These are phyloP conservation scores for Myrica gale DNA, from an alignment of 306 rosid species.

Conservation along the genomic window DNA sequence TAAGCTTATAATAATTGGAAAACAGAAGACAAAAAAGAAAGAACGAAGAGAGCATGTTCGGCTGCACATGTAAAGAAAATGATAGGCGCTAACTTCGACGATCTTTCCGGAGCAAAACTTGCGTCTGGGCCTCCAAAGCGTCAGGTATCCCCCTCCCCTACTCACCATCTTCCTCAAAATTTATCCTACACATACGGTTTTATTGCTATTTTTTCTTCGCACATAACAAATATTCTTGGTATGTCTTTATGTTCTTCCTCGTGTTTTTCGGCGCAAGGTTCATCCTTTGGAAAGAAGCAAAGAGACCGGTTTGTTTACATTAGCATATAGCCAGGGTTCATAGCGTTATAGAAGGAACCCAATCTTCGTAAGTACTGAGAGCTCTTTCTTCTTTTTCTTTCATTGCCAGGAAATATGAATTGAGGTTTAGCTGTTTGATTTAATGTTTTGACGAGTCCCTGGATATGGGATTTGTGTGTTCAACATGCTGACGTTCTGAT, in stretches of 20 bases:
- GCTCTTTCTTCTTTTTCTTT: not conserved
- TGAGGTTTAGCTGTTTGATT: constrained; percentile 23
- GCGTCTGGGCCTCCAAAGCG: constrained; percentile 21
- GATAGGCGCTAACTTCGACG: constrained; percentile 35
- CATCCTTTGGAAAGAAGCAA: constrained; percentile 29
- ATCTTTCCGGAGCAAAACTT: constrained; percentile 6
- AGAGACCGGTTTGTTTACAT: constrained; percentile 15
- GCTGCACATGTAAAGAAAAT: not conserved
- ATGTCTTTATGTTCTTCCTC: not conserved
- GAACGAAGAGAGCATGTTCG: not conserved
- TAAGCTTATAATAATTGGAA: not conserved
- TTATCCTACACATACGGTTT: not conserved
- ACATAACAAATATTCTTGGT: constrained; percentile 1
- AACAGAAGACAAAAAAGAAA: not conserved
- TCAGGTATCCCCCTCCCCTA: not conserved
- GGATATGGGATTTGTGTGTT: constrained; percentile 11
- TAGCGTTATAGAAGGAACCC: not conserved
- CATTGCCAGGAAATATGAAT: not conserved
- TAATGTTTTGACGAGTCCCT: constrained; percentile 9
- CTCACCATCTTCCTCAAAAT: too few species aligned
- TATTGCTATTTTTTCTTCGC: not conserved
- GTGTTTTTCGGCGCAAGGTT: constrained; percentile 5
- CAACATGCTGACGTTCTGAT: constrained; percentile 1
- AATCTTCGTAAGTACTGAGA: constrained; percentile 18
- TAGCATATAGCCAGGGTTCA: not conserved